Evolutionary conservation across 2,329 filamentous ascomycete species (phyloP).

Genomic region (Chaetomium globosum): DNA sequence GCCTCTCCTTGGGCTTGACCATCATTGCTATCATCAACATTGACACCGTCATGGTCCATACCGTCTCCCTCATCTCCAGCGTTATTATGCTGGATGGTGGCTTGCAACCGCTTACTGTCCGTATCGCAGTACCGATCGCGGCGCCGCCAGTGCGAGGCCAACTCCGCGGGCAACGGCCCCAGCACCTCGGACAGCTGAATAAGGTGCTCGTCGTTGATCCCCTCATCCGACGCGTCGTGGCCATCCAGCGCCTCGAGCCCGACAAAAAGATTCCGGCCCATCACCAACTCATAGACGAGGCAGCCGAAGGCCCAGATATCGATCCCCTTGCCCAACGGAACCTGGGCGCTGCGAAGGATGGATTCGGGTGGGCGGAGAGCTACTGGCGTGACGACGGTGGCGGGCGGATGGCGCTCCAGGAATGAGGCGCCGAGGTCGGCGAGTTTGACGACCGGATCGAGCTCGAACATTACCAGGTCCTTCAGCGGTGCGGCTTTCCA

Average conservation of each 20-base stretch:
- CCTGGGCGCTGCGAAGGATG: conserved; percentile 1
- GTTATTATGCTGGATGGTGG: not conserved
- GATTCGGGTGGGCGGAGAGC: conserved; percentile 12
- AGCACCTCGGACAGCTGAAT: conserved; percentile 15
- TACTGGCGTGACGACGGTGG: conserved; percentile 12
- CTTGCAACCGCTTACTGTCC: conserved; percentile 3
- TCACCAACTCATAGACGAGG: conserved; percentile 11
- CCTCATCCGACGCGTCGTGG: not conserved
- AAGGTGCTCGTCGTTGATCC: conserved; percentile 15
- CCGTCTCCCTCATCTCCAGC: not conserved
- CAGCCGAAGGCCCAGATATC: conserved; percentile 13
- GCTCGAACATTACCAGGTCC: conserved; percentile 6
- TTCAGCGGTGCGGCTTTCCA: conserved; percentile 8
- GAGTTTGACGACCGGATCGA: conserved; percentile 12
- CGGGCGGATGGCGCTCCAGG: conserved; percentile 3
- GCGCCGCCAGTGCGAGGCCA: conserved; percentile 1
- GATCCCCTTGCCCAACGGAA: conserved; percentile 6
- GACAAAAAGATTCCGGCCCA: not conserved
- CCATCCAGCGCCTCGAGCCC: conserved; percentile 8
- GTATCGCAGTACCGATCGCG: conserved; percentile 2
- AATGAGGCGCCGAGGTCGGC: conserved; percentile 14
- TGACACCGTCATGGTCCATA: conserved; percentile 9
- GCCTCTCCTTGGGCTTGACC: no score
- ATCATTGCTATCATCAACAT: not conserved
- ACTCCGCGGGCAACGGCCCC: conserved; percentile 14